phyloP scores from a whole-genome alignment of 1,139 yeast species.

The Yamadazyma dushanensis region DNA sequence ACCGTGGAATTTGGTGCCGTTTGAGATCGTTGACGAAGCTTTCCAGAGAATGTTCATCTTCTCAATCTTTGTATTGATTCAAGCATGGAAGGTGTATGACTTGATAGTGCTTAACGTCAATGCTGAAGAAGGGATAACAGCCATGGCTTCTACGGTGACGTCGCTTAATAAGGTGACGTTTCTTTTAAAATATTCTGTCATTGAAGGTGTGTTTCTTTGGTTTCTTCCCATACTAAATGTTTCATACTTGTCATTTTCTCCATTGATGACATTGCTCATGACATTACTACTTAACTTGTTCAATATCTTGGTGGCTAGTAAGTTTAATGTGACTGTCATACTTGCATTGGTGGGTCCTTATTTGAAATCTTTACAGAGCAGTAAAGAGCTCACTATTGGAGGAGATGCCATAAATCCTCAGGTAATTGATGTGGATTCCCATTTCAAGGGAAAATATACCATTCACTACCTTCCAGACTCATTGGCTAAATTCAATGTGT shows the following conservation, averaged over 20 bases:
- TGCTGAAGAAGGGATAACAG: slow-evolving; percentile 15
- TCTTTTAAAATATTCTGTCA: slow-evolving; percentile 64
- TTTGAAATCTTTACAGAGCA: slow-evolving; percentile 47
- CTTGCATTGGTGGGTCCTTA: slow-evolving; percentile 36
- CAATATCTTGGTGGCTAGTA: slow-evolving; percentile 46
- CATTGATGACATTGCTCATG: slow-evolving; percentile 50
- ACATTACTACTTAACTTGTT: slow-evolving; percentile 34
- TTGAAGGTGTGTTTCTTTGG: slow-evolving; percentile 74
- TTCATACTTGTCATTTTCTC: slow-evolving; percentile 65
- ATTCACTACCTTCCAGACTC: slow-evolving; percentile 91
- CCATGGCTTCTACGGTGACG: background rate
- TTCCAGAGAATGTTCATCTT: slow-evolving; percentile 71
- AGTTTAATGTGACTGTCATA: slow-evolving; percentile 36
- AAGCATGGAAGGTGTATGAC: slow-evolving; percentile 81
- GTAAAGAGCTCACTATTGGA: slow-evolving; percentile 66
- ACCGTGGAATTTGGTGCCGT: slow-evolving; percentile 43
- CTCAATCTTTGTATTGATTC: slow-evolving; percentile 69
- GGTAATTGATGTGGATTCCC: slow-evolving; percentile 63
- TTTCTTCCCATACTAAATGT: slow-evolving; percentile 70
- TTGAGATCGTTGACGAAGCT: slow-evolving; percentile 68
- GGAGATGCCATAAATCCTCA: slow-evolving; percentile 52
- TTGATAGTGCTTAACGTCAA: slow-evolving; percentile 44
- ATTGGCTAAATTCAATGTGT: slow-evolving; percentile 81
- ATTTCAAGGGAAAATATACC: slow-evolving; percentile 82
- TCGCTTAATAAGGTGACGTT: slow-evolving; percentile 53